A percentile compares a stretch with the other conserved stretches of the same genome.
Evolutionary conservation across 768 basidiomycete genomes (phyloP).

Genomic region (Stropharia rugosoannulata): DNA sequence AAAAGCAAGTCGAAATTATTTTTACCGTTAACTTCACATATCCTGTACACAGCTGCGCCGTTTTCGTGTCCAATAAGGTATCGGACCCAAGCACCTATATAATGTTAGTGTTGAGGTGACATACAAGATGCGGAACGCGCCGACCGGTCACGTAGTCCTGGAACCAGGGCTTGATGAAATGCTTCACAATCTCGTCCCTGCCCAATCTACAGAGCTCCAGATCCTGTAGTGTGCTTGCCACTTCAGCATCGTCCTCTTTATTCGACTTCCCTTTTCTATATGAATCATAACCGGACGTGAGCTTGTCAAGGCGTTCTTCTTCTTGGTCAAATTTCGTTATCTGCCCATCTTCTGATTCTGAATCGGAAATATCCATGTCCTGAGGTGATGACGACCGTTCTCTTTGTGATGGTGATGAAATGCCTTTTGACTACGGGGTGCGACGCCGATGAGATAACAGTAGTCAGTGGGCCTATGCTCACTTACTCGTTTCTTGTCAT

Average conservation of each 20-base stretch:
- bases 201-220: constrained; percentile 63
- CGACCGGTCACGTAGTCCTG: constrained; percentile 77
- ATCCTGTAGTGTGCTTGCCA: constrained; percentile 55
- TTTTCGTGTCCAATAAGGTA: constrained; percentile 71
- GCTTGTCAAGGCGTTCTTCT: constrained; percentile 48
- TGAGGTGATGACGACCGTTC: constrained; percentile 79
- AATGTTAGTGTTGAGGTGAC: neutral
- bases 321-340: constrained; percentile 73
- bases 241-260: constrained; percentile 36
- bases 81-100: constrained; percentile 80
- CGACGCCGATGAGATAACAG: constrained; percentile 10
- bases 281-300: constrained; percentile 20
- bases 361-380: constrained; percentile 85
- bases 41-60: constrained; percentile 66
- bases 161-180: constrained; percentile 81
- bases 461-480: neutral
- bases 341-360: constrained; percentile 83
- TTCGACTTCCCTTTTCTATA: neutral
- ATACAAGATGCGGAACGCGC: constrained; percentile 17
- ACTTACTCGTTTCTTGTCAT: constrained; percentile 80
- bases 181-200: constrained; percentile 68
- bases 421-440: constrained; percentile 38
- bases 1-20: constrained; percentile 8
- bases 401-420: constrained; percentile 50
- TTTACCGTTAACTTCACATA: constrained; percentile 80